phyloP scores from a whole-genome alignment of 2,329 filamentous ascomycete genomes.

The Fusarium sulawesiense region DNA sequence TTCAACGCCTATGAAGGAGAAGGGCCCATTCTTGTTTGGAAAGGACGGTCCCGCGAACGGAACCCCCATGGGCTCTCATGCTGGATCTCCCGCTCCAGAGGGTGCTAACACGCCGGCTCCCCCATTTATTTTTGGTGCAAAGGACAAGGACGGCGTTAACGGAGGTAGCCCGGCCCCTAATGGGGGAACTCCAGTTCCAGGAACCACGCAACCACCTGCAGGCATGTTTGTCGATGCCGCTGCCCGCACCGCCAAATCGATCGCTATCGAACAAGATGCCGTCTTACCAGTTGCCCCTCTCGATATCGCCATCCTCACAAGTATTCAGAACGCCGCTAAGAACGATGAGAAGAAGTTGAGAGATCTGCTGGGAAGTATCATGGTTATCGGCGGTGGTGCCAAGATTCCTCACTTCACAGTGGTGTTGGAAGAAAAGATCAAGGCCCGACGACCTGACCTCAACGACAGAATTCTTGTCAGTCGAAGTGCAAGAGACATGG shows the following conservation, averaged over 20 bases:
- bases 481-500: slow-evolving; percentile 87
- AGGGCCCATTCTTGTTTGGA: slow-evolving; percentile 74
- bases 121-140: slow-evolving; percentile 65
- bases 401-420: slow-evolving; percentile 83
- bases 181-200: slow-evolving; percentile 58
- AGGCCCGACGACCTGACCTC: slow-evolving; percentile 71
- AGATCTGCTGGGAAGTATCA: slow-evolving; percentile 89
- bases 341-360: slow-evolving; percentile 93
- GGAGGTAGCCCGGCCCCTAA: slow-evolving; percentile 66
- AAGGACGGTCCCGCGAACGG: slow-evolving; percentile 76
- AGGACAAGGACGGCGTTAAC: slow-evolving; percentile 57
- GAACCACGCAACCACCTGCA: slow-evolving; percentile 53
- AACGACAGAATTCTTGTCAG: slow-evolving; percentile 71
- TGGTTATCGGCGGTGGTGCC: slow-evolving; percentile 87
- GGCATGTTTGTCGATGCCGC: slow-evolving; percentile 63
- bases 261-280: slow-evolving; percentile 79
- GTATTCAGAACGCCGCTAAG: slow-evolving; percentile 86
- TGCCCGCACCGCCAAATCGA: slow-evolving; percentile 61
- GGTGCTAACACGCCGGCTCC: slow-evolving; percentile 74
- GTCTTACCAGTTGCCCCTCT: slow-evolving; percentile 86
- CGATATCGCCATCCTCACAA: slow-evolving; percentile 89
- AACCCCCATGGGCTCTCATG: slow-evolving; percentile 86
- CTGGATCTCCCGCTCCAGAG: slow-evolving; percentile 88
- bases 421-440: slow-evolving; percentile 85
- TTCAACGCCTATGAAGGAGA: slow-evolving; percentile 72